phyloP scores from a whole-genome alignment of 2,329 filamentous ascomycete species.

The Pochonia chlamydosporia region DNA sequence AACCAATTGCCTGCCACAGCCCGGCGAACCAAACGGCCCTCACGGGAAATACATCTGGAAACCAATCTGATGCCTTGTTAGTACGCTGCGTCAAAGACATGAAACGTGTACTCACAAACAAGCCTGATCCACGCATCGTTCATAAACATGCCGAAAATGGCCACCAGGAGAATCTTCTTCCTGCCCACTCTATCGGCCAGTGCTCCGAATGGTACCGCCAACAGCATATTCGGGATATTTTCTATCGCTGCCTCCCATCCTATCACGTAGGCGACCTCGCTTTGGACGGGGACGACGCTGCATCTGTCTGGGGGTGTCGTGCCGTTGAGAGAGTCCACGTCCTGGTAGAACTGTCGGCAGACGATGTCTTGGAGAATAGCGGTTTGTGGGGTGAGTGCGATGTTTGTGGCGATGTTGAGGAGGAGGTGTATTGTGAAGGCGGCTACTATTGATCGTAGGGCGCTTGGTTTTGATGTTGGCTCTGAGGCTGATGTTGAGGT shows the following conservation, averaged over 20 bases:
- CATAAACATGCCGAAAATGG: slow-evolving; percentile 10
- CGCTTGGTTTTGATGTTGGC: too few species aligned
- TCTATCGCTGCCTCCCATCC: slow-evolving; percentile 12
- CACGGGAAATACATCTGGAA: slow-evolving; percentile 10
- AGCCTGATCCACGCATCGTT: slow-evolving; percentile 11
- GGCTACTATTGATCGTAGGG: too few species aligned
- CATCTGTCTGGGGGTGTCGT: background rate
- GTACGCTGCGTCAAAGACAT: background rate
- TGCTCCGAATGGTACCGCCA: slow-evolving; percentile 12
- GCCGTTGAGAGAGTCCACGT: background rate
- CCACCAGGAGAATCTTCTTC: slow-evolving; percentile 13
- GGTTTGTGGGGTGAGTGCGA: slow-evolving; percentile 2
- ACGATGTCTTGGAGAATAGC: slow-evolving; percentile 12
- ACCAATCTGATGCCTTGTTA: background rate
- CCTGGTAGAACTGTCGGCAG: slow-evolving; percentile 10
- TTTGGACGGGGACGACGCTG: slow-evolving; percentile 10
- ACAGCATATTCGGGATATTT: slow-evolving; percentile 9
- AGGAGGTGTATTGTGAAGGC: too few species aligned
- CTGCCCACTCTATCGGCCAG: slow-evolving; percentile 13
- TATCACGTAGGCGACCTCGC: slow-evolving; percentile 11
- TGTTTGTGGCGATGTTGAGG: too few species aligned
- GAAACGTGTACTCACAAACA: slow-evolving; percentile 9
- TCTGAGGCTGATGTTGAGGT: too few species aligned
- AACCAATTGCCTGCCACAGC: slow-evolving; percentile 12
- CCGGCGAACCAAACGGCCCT: slow-evolving; percentile 13